phyloP scores from a whole-genome alignment of 2,329 filamentous ascomycete species.

The Colletotrichum nymphaeae region DNA sequence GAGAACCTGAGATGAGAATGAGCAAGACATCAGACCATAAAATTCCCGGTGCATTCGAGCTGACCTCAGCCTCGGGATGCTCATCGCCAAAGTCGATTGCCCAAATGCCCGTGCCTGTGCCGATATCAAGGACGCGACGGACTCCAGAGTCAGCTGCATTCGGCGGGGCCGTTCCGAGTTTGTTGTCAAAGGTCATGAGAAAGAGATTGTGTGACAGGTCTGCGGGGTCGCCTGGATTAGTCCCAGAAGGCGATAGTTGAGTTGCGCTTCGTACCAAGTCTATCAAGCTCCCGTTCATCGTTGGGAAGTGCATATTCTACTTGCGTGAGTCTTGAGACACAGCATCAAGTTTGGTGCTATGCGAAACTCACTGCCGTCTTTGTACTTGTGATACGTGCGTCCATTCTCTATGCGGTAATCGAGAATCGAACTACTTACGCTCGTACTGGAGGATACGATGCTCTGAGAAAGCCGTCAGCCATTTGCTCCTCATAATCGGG shows the following conservation, averaged over 20 bases:
- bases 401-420: slow-evolving; percentile 43
- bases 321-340: not conserved
- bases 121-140: slow-evolving; percentile 38
- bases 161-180: slow-evolving; percentile 42
- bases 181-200: slow-evolving; percentile 44
- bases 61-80: slow-evolving; percentile 44
- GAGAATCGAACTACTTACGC: slow-evolving; percentile 38
- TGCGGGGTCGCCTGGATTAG: slow-evolving; percentile 1
- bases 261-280: slow-evolving; percentile 4
- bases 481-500: too few species aligned
- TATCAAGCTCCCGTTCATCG: slow-evolving; percentile 14
- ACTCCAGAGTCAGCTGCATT: slow-evolving; percentile 24
- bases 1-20: slow-evolving; percentile 44
- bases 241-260: not conserved
- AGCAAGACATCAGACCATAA: too few species aligned
- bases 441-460: slow-evolving; percentile 36
- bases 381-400: slow-evolving; percentile 43
- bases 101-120: slow-evolving; percentile 41
- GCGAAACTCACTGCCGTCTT: slow-evolving; percentile 38
- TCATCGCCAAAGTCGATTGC: slow-evolving; percentile 42
- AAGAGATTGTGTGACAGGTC: slow-evolving; percentile 51
- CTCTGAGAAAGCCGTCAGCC: not conserved
- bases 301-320: slow-evolving; percentile 19
- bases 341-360: not conserved
- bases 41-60: not conserved